phyloP scores from a whole-genome alignment of 2,329 filamentous ascomycete species.

The Xylaria arbuscula region DNA sequence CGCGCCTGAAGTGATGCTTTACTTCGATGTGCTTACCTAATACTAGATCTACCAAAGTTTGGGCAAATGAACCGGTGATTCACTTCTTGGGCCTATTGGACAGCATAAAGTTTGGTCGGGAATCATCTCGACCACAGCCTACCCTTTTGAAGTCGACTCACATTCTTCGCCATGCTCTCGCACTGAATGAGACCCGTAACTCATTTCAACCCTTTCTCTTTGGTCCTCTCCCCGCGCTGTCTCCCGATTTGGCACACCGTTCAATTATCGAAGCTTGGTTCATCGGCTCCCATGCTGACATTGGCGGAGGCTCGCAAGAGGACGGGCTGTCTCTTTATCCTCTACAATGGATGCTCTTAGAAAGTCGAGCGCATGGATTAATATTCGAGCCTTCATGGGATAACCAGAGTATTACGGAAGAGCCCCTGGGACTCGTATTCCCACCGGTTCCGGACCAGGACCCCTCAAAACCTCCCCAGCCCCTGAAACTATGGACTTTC shows the following conservation, averaged over 20 bases:
- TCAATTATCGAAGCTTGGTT: slow-evolving; percentile 55
- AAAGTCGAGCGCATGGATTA: slow-evolving; percentile 49
- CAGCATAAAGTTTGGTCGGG: slow-evolving; percentile 49
- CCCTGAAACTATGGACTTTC: slow-evolving; percentile 39
- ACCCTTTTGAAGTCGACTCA: slow-evolving; percentile 48
- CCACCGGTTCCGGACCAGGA: slow-evolving; percentile 31
- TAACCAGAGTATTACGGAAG: slow-evolving; percentile 33
- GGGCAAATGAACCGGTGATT: slow-evolving; percentile 48
- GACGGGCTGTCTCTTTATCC: slow-evolving; percentile 56
- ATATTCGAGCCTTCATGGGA: slow-evolving; percentile 42
- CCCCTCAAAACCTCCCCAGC: slow-evolving; percentile 28
- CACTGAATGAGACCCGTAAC: slow-evolving; percentile 53
- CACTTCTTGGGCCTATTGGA: slow-evolving; percentile 55
- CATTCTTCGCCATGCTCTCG: slow-evolving; percentile 54
- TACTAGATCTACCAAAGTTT: slow-evolving; percentile 34
- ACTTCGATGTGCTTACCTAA: slow-evolving; percentile 21
- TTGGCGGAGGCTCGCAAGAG: slow-evolving; percentile 51
- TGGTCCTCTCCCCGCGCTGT: slow-evolving; percentile 45
- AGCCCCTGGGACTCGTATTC: slow-evolving; percentile 40
- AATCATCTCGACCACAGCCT: slow-evolving; percentile 47
- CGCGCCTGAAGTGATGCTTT: not conserved
- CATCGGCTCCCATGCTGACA: slow-evolving; percentile 52
- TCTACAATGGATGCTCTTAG: slow-evolving; percentile 56
- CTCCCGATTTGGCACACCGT: slow-evolving; percentile 39
- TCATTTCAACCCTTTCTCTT: slow-evolving; percentile 39